Evolutionary conservation across 306 rosid species (phyloP), one percentile per base, ranked within the genome.

Genomic region (Prunus fruticosa): DNA sequence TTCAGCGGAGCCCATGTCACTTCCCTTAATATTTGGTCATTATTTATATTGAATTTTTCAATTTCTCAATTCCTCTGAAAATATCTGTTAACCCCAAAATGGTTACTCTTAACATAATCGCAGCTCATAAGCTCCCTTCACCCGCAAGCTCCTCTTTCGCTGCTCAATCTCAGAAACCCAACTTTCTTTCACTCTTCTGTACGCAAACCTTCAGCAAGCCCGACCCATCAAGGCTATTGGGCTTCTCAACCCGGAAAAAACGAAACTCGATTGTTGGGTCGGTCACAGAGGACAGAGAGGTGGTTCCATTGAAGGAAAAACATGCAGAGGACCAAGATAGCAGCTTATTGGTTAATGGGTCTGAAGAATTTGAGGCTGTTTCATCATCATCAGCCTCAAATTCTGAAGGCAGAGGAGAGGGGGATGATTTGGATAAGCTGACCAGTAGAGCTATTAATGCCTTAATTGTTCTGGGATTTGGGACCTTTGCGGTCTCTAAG

Each of bases 401-500:
- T 18, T 45, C 81, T 27, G 49, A 75, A 34, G 77, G n/a, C 62
- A 66, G 71, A 11, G 72, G 78, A 60, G 80, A 82, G n/a, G 82
- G 4, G 28, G 82, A 50, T 64, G 82, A 79, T 15, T 50, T 82
- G 70, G 87, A 84, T 56, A 69, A 84, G 63, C 41, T 87, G 70
- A 79, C 75, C 2, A 78, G 84, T 70, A 86, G 88, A 74, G 85
- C 92, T 32, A 67, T 90, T 53, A 95, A 95, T 74, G 92, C 97
- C 8, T 51, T 87, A 64, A 84, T 95, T 69, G 92, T 95, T 82
- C 81, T 95, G 72, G 97, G 96, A n/a, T 83, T 92, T 72, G 99
- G 97, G 67, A 88, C 96, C 63, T 88, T 89, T 77, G 88, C 91
- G 11, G 89, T 95, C 61, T 88, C 97, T 75, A 95, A 86, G 81